Percentiles rank a stretch among this genome's conserved stretches.
phyloP scores from a whole-genome alignment of 2,329 filamentous ascomycete species.

The Penicillium sp. region DNA sequence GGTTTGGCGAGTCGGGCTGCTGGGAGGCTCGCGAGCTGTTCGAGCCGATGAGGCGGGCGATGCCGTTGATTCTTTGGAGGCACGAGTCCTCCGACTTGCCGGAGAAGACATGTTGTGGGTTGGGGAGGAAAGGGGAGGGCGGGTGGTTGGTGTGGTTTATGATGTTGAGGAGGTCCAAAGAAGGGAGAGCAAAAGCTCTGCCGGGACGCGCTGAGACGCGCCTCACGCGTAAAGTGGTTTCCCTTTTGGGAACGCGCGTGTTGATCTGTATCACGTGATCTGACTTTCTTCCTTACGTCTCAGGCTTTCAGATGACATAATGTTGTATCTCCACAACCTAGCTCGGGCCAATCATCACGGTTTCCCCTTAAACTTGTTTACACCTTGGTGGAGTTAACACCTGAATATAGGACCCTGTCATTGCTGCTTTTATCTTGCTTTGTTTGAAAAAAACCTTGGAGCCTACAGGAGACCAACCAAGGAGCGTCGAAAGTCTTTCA shows the following conservation, averaged over 20 bases:
- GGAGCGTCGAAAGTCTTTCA: not conserved
- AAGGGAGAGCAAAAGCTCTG: constrained; percentile 26
- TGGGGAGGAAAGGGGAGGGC: constrained; percentile 7
- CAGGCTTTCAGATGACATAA: constrained; percentile 6
- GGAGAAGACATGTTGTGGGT: constrained; percentile 44
- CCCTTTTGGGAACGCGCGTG: constrained; percentile 23
- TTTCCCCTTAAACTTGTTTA: constrained; percentile 5
- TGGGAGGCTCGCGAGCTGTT: constrained; percentile 32
- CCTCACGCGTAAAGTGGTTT: constrained; percentile 35
- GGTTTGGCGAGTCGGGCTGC: constrained; percentile 37
- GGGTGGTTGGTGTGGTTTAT: constrained; percentile 19
- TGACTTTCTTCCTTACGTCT: not conserved
- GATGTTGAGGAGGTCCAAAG: constrained; percentile 17
- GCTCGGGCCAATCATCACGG: constrained; percentile 10
- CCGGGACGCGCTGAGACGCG: constrained; percentile 29
- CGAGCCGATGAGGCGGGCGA: constrained; percentile 33
- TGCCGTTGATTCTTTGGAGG: constrained; percentile 41
- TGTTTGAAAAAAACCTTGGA: not conserved
- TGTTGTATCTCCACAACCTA: constrained; percentile 7
- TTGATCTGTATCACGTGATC: constrained; percentile 9
- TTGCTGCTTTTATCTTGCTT: not conserved
- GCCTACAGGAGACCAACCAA: not conserved
- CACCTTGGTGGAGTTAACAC: too few relatives aligned
- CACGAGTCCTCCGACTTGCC: constrained; percentile 41
- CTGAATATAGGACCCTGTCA: too few relatives aligned